Conservation (phyloP, 129 eudicot species). For the Flaveria linearis region DNA sequence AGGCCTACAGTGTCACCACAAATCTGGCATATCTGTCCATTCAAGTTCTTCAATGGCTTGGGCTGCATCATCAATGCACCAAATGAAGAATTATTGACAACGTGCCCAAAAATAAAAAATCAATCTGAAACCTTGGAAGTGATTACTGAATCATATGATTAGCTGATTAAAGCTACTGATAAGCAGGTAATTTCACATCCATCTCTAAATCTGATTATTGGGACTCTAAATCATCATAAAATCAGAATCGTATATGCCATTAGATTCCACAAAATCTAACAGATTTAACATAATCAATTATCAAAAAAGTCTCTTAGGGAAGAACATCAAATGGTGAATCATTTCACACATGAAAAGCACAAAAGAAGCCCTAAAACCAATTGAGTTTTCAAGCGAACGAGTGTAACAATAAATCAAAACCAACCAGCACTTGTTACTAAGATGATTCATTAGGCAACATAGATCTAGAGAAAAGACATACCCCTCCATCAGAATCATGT, state of each 20-base stretch:
- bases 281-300: neutral
- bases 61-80: constrained; percentile 43
- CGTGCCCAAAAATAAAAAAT: neutral
- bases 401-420: too few species aligned
- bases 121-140: neutral
- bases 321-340: too few species aligned
- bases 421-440: too few species aligned
- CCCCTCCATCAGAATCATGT: constrained; percentile 90
- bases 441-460: neutral
- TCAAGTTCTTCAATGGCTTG: constrained; percentile 57
- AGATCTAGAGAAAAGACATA: constrained; percentile 34
- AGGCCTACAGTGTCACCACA: constrained; percentile 76
- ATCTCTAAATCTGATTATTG: neutral
- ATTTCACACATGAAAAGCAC: too few species aligned
- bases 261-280: neutral
- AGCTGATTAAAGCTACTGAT: neutral
- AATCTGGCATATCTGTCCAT: constrained; percentile 75
- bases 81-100: neutral
- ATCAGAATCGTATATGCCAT: neutral
- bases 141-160: neutral
- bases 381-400: too few species aligned
- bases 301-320: neutral
- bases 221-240: neutral
- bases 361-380: too few species aligned
- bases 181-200: neutral